These are phyloP conservation scores for Kregervanrija pseudodelftensis DNA, from an alignment of 805 yeast species.

Conservation along the genomic window DNA sequence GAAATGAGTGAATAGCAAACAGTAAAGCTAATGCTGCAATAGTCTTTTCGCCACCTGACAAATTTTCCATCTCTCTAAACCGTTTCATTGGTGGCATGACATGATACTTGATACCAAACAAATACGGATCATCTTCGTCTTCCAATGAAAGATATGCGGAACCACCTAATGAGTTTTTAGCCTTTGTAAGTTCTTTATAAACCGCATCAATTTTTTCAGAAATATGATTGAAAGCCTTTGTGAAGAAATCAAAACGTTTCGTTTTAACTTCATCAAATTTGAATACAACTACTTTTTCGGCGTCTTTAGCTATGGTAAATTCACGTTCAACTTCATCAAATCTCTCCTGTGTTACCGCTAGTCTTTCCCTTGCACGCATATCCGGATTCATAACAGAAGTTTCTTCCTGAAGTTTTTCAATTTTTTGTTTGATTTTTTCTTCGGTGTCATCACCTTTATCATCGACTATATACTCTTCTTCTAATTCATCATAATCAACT, in stretches of 20 bases:
- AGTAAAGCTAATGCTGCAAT: slow-evolving; percentile 91
- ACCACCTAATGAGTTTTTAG: slow-evolving; percentile 76
- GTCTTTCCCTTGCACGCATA: slow-evolving; percentile 69
- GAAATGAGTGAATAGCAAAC: slow-evolving; percentile 84
- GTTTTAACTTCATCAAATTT: slow-evolving; percentile 54
- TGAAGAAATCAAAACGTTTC: slow-evolving; percentile 56
- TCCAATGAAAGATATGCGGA: slow-evolving; percentile 85
- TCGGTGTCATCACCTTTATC: slow-evolving; percentile 33
- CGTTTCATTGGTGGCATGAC: slow-evolving; percentile 96
- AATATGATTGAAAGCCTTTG: slow-evolving; percentile 70
- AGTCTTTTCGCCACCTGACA: slow-evolving; percentile 96
- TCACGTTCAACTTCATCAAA: slow-evolving; percentile 58
- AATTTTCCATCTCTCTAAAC: slow-evolving; percentile 83
- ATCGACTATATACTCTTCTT: slow-evolving; percentile 37
- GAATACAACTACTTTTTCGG: slow-evolving; percentile 47
- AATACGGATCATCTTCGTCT: slow-evolving; percentile 84
- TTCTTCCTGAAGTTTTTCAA: slow-evolving; percentile 30
- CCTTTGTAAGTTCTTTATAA: slow-evolving; percentile 80
- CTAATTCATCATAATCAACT: slow-evolving; percentile 46
- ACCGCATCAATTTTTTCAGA: slow-evolving; percentile 64
- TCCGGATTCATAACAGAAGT: slow-evolving; percentile 64
- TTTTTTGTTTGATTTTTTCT: slow-evolving; percentile 24
- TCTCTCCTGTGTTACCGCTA: slow-evolving; percentile 57
- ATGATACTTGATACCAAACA: slow-evolving; percentile 77
- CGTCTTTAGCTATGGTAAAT: slow-evolving; percentile 51